Evolutionary conservation across 2,329 filamentous ascomycete species (phyloP).

Genomic region (Chaetomium sp.): DNA sequence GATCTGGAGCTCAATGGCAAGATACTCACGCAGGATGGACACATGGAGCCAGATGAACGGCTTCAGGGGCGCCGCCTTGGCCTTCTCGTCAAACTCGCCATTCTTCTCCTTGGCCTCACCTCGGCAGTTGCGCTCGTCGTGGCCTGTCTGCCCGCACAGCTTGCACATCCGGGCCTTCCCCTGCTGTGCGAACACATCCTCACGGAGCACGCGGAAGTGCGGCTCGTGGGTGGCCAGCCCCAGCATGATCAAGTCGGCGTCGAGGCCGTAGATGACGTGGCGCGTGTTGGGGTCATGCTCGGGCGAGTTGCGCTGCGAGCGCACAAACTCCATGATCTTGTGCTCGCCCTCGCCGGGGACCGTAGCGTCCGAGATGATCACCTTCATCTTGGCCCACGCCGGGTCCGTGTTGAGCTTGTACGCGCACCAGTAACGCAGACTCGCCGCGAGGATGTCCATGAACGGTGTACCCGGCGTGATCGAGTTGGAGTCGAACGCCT

Average conservation of each 20-base stretch:
- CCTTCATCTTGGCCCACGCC: constrained; percentile 89
- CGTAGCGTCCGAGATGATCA: constrained; percentile 97
- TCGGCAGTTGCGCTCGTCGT: constrained; percentile 79
- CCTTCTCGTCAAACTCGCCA: constrained; percentile 76
- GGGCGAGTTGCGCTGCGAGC: constrained; percentile 83
- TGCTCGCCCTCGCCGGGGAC: constrained; percentile 98
- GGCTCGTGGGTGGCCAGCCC: constrained; percentile 95
- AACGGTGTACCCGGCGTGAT: constrained; percentile 97
- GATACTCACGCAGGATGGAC: constrained; percentile 82
- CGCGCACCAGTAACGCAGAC: constrained; percentile 90
- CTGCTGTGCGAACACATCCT: constrained; percentile 93
- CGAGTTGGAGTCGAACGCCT: constrained; percentile 81
- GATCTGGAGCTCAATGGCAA: constrained; percentile 81
- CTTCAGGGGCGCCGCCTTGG: constrained; percentile 63
- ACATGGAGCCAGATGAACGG: constrained; percentile 99
- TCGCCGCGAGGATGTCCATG: constrained; percentile 90
- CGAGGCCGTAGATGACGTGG: constrained; percentile 95
- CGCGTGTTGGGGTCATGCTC: constrained; percentile 94
- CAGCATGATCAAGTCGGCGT: constrained; percentile 98
- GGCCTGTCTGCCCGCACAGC: constrained; percentile 86
- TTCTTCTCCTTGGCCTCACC: constrained; percentile 72
- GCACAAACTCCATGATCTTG: constrained; percentile 98
- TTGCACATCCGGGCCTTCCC: constrained; percentile 75
- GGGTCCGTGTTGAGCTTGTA: constrained; percentile 98
- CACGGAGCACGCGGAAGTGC: constrained; percentile 89